Evolutionary conservation across 441 rosid genomes (phyloP).

Genomic region (Gossypium schwendimanii): DNA sequence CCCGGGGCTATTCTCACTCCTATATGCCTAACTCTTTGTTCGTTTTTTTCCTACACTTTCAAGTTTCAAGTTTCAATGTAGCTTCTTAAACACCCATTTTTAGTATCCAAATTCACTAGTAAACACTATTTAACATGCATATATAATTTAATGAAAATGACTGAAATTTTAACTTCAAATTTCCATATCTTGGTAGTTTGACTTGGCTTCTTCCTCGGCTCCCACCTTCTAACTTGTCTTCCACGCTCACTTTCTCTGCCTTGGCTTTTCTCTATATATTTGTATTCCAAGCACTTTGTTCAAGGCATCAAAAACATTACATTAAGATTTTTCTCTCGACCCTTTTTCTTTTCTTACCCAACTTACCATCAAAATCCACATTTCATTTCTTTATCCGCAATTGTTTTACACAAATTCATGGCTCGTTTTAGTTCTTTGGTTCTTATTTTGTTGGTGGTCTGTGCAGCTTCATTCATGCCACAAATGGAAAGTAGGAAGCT

Average conservation of each 20-base stretch:
- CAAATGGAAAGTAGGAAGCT: slow-evolving; percentile 42
- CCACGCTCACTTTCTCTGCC: slow-evolving; percentile 17
- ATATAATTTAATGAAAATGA: not conserved
- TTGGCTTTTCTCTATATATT: slow-evolving; percentile 3
- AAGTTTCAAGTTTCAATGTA: not conserved
- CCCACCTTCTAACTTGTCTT: slow-evolving; percentile 8
- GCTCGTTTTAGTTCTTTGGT: slow-evolving; percentile 21
- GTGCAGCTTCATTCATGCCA: slow-evolving; percentile 16
- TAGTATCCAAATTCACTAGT: not conserved
- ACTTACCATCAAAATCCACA: slow-evolving; percentile 8
- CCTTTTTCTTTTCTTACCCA: not conserved
- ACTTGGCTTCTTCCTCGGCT: slow-evolving; percentile 16
- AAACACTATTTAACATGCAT: not conserved
- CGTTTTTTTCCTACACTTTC: not conserved
- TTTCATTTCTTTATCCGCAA: not conserved
- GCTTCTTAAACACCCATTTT: not conserved
- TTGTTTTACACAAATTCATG: slow-evolving; percentile 19
- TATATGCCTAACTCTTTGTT: slow-evolving; percentile 14
- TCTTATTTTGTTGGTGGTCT: slow-evolving; percentile 21
- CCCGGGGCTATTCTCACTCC: slow-evolving; percentile 26
- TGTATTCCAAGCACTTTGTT: not conserved
- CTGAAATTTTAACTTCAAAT: not conserved
- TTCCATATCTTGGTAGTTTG: slow-evolving; percentile 14
- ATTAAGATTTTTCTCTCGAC: not conserved
- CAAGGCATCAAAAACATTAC: not conserved